Conservation (phyloP, 2,329 filamentous ascomycete species). For the Colletotrichum sp. region DNA sequence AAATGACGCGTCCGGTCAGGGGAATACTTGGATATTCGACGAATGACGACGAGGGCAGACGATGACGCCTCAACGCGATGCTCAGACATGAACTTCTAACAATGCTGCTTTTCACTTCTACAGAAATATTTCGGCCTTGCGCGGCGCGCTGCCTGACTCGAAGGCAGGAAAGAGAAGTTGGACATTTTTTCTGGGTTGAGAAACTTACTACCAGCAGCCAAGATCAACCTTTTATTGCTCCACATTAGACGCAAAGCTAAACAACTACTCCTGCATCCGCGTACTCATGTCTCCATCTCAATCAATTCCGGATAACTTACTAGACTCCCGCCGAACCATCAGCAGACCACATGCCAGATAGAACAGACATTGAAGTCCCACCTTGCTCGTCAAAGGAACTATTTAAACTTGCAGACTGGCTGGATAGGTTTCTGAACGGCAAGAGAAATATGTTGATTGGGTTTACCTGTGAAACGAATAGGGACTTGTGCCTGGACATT, state of each 20-base stretch:
- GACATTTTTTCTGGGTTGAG: too few relatives aligned
- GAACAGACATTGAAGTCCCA: neutral
- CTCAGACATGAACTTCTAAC: neutral
- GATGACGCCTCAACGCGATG: neutral
- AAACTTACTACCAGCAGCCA: rapidly evolving
- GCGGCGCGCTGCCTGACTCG: too few relatives aligned
- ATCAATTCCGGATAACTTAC: too few relatives aligned
- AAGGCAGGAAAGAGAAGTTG: too few relatives aligned
- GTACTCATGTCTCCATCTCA: neutral
- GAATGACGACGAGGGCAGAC: neutral
- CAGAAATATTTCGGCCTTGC: too few relatives aligned
- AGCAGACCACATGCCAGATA: neutral
- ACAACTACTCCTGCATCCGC: rapidly evolving
- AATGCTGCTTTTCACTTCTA: rapidly evolving
- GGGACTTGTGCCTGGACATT: too few relatives aligned
- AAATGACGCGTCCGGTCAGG: rapidly evolving
- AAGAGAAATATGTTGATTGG: too few relatives aligned
- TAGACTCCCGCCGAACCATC: too few relatives aligned
- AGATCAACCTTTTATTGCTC: neutral
- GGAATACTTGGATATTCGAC: neutral
- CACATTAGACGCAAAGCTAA: neutral
- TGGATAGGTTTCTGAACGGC: neutral
- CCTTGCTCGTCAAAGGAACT: rapidly evolving
- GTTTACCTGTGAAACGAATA: too few relatives aligned
- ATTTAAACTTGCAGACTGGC: neutral